A percentile compares a stretch with the other conserved stretches of the same genome.
phyloP scores from a whole-genome alignment of 768 basidiomycete genomes.

The Mycena venus region DNA sequence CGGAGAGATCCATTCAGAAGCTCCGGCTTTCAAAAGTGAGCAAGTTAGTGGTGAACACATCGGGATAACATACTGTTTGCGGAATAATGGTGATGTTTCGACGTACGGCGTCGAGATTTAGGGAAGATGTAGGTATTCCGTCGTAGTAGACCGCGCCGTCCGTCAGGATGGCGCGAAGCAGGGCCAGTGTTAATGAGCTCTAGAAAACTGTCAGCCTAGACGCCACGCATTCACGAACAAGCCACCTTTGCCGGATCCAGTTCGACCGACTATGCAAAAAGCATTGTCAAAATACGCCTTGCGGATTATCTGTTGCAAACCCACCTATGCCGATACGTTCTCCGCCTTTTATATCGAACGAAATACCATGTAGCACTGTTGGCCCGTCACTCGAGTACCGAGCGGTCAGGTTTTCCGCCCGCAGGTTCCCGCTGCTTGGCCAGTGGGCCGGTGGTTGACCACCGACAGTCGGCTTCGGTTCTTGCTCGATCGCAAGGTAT shows the following conservation, averaged over 20 bases:
- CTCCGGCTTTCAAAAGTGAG: constrained; percentile 37
- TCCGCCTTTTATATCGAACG: constrained; percentile 56
- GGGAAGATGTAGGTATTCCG: constrained; percentile 48
- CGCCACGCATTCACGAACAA: constrained; percentile 44
- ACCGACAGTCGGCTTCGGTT: constrained; percentile 54
- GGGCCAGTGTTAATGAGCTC: constrained; percentile 47
- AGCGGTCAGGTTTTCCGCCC: constrained; percentile 67
- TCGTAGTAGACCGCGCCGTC: constrained; percentile 59
- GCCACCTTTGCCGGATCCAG: constrained; percentile 53
- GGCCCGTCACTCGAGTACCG: constrained; percentile 69
- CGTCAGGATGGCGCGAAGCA: constrained; percentile 58
- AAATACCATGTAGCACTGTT: constrained; percentile 45
- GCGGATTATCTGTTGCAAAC: neutral
- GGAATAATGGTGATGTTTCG: constrained; percentile 60
- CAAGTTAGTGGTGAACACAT: constrained; percentile 43
- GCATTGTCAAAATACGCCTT: neutral
- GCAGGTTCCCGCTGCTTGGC: constrained; percentile 71
- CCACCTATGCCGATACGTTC: constrained; percentile 41
- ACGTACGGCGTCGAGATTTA: constrained; percentile 61
- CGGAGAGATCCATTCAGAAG: constrained; percentile 55
- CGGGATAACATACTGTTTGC: constrained; percentile 43
- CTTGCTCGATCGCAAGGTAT: constrained; percentile 73
- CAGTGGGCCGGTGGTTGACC: constrained; percentile 75
- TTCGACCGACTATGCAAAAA: constrained; percentile 51
- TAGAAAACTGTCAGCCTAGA: constrained; percentile 33